phyloP scores from a whole-genome alignment of 805 yeast genomes.

The Candida andamanensis region DNA sequence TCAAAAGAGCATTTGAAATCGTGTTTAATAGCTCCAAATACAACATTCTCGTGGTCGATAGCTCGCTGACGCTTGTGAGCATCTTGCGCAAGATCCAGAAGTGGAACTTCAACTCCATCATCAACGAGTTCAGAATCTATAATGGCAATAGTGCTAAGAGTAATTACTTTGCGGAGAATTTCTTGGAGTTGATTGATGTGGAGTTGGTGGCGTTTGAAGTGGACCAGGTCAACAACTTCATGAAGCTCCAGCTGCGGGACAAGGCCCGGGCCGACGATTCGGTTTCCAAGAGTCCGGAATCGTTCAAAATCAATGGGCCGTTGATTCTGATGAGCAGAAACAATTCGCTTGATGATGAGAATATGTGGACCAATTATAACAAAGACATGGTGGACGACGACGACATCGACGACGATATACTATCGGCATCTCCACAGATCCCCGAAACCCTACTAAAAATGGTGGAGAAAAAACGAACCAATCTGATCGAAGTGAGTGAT shows the following conservation, averaged over 20 bases:
- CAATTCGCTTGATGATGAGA: conserved; percentile 14
- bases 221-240: conserved; percentile 22
- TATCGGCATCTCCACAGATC: conserved; percentile 65
- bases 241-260: conserved; percentile 13
- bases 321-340: conserved; percentile 6
- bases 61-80: conserved; percentile 76
- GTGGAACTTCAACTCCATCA: conserved; percentile 82
- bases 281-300: conserved; percentile 8
- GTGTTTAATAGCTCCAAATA: conserved; percentile 59
- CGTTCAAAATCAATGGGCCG: conserved; percentile 1
- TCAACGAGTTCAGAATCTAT: conserved; percentile 78
- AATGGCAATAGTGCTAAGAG: conserved; percentile 43
- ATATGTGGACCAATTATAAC: conserved; percentile 19
- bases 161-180: conserved; percentile 77
- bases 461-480: conserved; percentile 40
- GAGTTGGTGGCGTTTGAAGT: conserved; percentile 42
- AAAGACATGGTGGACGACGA: conserved; percentile 30
- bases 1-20: conserved; percentile 61
- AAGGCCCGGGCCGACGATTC: conserved; percentile 1
- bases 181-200: conserved; percentile 65
- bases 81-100: conserved; percentile 75
- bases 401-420: conserved; percentile 38
- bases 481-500: conserved; percentile 18
- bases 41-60: conserved; percentile 72
- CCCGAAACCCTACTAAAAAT: conserved; percentile 54